These are phyloP conservation scores for Vigna radiata DNA, from an alignment of 306 rosid species.

Conservation along the genomic window DNA sequence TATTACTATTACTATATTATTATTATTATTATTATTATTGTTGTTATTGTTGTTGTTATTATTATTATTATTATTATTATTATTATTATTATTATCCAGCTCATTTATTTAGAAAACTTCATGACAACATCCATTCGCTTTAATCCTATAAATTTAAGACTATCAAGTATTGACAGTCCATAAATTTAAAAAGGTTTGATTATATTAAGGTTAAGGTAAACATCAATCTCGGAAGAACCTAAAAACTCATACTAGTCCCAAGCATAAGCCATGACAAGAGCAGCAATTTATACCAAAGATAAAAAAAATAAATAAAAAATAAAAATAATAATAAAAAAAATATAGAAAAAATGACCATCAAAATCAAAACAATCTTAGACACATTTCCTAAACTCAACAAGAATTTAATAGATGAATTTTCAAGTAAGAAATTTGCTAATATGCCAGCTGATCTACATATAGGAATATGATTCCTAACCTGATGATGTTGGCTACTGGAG, in stretches of 20 bases:
- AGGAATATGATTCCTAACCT: slow-evolving; percentile 36
- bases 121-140: background rate
- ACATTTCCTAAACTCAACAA: slow-evolving; percentile 15
- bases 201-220: background rate
- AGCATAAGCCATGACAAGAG: slow-evolving; percentile 2
- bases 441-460: slow-evolving; percentile 16
- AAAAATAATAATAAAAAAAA: background rate
- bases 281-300: background rate
- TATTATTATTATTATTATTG: no score
- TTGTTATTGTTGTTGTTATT: background rate
- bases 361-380: slow-evolving; percentile 7
- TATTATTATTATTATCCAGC: background rate
- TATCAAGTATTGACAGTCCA: background rate
- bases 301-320: background rate
- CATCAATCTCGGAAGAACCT: background rate
- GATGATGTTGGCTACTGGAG: slow-evolving; percentile 27
- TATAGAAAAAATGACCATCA: background rate
- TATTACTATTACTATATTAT: no score
- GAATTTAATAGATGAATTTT: slow-evolving; percentile 3
- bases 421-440: slow-evolving; percentile 14
- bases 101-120: background rate
- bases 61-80: background rate
- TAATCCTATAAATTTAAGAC: background rate
- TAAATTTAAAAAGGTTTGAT: background rate
- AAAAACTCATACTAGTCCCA: slow-evolving; percentile 1